Base-by-base conservation (phyloP, 805 yeast genomes). In the Cephaloascus fragrans region DNA sequence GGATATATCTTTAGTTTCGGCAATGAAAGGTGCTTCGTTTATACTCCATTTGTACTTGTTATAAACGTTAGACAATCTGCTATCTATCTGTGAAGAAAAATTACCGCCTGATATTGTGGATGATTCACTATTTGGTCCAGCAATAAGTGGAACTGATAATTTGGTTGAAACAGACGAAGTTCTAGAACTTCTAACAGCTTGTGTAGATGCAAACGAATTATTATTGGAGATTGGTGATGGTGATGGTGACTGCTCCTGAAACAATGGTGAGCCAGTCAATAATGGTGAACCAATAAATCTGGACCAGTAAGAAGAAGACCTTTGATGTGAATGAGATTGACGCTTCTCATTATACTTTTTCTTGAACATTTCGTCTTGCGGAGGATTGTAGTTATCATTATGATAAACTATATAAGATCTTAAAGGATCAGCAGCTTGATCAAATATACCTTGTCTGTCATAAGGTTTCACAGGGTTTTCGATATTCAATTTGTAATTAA, bases 391-490 rank as follows among this genome's bases (percentile, higher is more conserved):
- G 18, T 31, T 31, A 16, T 14, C 15, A 16, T 31, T 31, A 14
- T 31, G 15, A 14, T 31, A 31, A 9, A 31, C 33, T n/a, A 31
- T 16, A 31, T n/a, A 31, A 6, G 33, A 14, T 6, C 33, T 6
- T 31, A 31, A 31, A 6, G 33, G 33, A 16, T 31, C 33, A 16
- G 33, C 33, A 16, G 33, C 33, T 14, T 31, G 33, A 14, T 31
- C 33, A 16, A 31, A 31, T n/a, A 31, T 16, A 8, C 33, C 33
- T 6, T 9, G 8, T n/a, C 33, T 14, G 18, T 31, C 33, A 14
- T n/a, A 14, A 8, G 18, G 19, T 20, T 46, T 43, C n/a, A 61
- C 63, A 1, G 67, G 67, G 39, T 60, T 60, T 19, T 60, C 62
- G 18, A 61, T 49, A 19, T 44, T 41, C 39, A 59, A 43, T 31